Percentiles rank a stretch among this genome's conserved stretches.
phyloP scores from a whole-genome alignment of 768 basidiomycete species.

The Auriscalpium microsporum region DNA sequence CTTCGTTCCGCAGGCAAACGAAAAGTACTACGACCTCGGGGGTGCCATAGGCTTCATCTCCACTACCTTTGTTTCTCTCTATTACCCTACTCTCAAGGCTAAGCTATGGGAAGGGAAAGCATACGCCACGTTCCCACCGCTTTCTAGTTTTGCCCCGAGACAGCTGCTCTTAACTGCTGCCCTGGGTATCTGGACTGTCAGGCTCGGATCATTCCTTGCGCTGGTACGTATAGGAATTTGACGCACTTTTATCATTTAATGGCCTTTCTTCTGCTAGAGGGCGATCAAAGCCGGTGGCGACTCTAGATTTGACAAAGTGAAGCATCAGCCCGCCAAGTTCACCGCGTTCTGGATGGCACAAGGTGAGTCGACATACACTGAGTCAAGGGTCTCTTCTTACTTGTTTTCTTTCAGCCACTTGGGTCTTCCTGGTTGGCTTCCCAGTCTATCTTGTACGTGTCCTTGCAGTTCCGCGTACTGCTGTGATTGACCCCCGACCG shows the following conservation, averaged over 20 bases:
- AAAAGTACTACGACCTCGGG: conserved; percentile 59
- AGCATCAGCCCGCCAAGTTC: conserved; percentile 39
- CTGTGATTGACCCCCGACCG: background rate
- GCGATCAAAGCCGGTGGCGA: conserved; percentile 51
- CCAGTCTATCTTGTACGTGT: conserved; percentile 49
- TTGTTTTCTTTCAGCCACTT: conserved; percentile 35
- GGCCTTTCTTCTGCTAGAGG: conserved; percentile 19
- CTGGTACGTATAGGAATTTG: conserved; percentile 26
- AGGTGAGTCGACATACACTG: conserved; percentile 26
- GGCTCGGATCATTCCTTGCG: conserved; percentile 57
- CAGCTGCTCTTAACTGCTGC: conserved; percentile 52
- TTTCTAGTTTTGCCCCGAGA: conserved; percentile 47
- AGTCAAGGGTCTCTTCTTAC: background rate
- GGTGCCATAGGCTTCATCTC: conserved; percentile 62
- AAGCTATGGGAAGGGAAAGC: conserved; percentile 33
- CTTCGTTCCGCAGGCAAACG: conserved; percentile 58
- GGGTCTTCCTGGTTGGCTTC: conserved; percentile 61
- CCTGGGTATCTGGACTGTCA: conserved; percentile 47
- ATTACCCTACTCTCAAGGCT: conserved; percentile 48
- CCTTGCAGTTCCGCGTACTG: background rate
- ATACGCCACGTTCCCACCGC: conserved; percentile 28
- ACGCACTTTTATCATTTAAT: too few relatives aligned
- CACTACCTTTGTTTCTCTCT: conserved; percentile 50
- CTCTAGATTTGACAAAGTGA: conserved; percentile 56
- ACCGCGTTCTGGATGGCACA: conserved; percentile 54